A percentile compares a stretch with the other conserved stretches of the same genome.
These are phyloP conservation scores for Corymbia maculata DNA, from an alignment of 345 rosid genomes.

Conservation along the genomic window DNA sequence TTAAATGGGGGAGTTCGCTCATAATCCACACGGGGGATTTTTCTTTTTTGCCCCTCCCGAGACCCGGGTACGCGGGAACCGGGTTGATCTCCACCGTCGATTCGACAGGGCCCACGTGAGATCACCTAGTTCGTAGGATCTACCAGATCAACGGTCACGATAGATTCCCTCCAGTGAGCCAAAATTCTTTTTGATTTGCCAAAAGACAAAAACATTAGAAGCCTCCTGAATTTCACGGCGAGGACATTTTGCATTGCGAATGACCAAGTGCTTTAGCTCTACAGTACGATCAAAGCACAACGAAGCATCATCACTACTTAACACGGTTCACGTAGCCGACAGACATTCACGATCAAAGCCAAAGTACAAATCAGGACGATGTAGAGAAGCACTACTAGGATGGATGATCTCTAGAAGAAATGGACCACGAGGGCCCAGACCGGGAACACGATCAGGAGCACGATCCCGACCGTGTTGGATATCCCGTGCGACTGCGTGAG, in stretches of 20 bases:
- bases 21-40: neutral
- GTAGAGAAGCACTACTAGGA: neutral
- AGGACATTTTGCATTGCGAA: no score
- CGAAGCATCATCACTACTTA: neutral
- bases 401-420: constrained; percentile 20
- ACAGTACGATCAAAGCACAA: neutral
- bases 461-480: constrained; percentile 76
- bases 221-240: no score
- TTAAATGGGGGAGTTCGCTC: neutral
- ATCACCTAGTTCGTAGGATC: no score
- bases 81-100: neutral
- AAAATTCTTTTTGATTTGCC: no score
- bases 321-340: neutral
- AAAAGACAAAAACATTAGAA: no score
- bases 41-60: neutral
- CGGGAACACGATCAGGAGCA: constrained; percentile 72
- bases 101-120: neutral
- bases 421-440: constrained; percentile 57
- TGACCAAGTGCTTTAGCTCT: no score
- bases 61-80: neutral
- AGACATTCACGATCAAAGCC: neutral
- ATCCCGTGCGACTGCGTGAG: constrained; percentile 62
- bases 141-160: no score
- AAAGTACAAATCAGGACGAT: neutral
- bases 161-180: no score